Conservation (phyloP, 768 basidiomycete species). For the Suillus ampliporus region DNA sequence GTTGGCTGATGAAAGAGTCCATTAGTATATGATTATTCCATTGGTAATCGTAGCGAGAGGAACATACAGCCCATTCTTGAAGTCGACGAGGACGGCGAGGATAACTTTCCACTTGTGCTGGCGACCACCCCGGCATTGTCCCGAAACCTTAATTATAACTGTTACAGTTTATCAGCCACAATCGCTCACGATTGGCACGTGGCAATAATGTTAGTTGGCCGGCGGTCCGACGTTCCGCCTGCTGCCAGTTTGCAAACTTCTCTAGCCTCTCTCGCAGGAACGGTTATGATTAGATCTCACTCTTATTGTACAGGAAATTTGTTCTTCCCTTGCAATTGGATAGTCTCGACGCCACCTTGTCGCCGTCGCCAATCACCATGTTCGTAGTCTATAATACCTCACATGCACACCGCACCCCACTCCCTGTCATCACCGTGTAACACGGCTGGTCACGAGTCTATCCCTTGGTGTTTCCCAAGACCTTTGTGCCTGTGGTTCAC, state of each 20-base stretch:
- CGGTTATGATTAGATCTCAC: too few relatives aligned
- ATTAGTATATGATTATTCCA: not conserved
- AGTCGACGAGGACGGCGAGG: constrained; percentile 56
- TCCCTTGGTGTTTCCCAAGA: not conserved
- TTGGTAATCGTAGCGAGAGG: constrained; percentile 17
- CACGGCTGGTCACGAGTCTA: not conserved
- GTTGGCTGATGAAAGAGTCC: constrained; percentile 64
- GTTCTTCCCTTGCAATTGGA: too few relatives aligned
- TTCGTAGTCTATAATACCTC: not conserved
- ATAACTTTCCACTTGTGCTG: constrained; percentile 20
- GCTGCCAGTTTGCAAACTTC: too few relatives aligned
- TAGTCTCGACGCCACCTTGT: too few relatives aligned
- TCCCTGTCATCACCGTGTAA: not conserved
- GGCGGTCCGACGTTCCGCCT: not conserved
- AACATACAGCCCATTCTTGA: constrained; percentile 87
- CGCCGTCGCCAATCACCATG: not conserved
- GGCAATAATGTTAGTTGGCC: not conserved
- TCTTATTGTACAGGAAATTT: too few relatives aligned
- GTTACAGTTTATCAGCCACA: constrained; percentile 49
- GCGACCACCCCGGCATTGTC: constrained; percentile 33
- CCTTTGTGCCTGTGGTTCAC: not conserved
- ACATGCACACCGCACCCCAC: not conserved
- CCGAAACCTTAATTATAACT: constrained; percentile 50
- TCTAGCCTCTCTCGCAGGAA: too few relatives aligned
- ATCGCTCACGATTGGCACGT: constrained; percentile 12